These are phyloP conservation scores for Fagopyrum esculentum DNA, from an alignment of 148 eudicot species.

Conservation along the genomic window DNA sequence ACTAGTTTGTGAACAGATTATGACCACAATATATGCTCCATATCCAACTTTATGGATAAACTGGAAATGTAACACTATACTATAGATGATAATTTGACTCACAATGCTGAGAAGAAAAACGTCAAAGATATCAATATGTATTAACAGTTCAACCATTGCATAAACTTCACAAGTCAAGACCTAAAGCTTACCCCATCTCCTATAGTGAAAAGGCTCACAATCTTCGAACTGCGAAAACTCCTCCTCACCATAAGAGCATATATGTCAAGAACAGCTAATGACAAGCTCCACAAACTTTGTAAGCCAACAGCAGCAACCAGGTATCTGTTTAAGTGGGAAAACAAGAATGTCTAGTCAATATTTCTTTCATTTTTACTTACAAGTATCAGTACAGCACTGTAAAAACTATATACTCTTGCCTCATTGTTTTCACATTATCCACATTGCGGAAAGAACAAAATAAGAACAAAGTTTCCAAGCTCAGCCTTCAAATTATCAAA, in stretches of 20 bases:
- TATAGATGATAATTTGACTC: too few relatives aligned
- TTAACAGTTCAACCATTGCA: background rate
- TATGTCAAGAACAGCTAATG: conserved; percentile 21
- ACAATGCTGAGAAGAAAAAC: too few relatives aligned
- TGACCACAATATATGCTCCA: too few relatives aligned
- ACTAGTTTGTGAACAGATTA: too few relatives aligned
- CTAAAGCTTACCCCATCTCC: conserved; percentile 23
- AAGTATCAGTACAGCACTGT: background rate
- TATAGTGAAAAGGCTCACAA: conserved; percentile 19
- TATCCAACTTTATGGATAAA: too few relatives aligned
- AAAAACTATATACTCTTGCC: too few relatives aligned
- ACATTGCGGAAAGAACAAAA: background rate
- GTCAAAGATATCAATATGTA: too few relatives aligned
- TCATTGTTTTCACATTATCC: background rate
- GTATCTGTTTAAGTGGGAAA: conserved; percentile 1
- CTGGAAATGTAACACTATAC: too few relatives aligned
- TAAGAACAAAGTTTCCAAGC: background rate
- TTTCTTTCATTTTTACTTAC: background rate
- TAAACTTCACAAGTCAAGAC: background rate
- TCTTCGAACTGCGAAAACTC: conserved; percentile 14
- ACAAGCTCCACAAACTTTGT: conserved; percentile 26
- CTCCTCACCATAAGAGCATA: conserved; percentile 25
- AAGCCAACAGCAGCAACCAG: conserved; percentile 20
- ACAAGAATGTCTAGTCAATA: background rate
- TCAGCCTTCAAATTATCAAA: background rate